These are phyloP conservation scores for Rhizopus sp. DNA, from an alignment of 371 early-diverging fungal species.

Conservation along the genomic window DNA sequence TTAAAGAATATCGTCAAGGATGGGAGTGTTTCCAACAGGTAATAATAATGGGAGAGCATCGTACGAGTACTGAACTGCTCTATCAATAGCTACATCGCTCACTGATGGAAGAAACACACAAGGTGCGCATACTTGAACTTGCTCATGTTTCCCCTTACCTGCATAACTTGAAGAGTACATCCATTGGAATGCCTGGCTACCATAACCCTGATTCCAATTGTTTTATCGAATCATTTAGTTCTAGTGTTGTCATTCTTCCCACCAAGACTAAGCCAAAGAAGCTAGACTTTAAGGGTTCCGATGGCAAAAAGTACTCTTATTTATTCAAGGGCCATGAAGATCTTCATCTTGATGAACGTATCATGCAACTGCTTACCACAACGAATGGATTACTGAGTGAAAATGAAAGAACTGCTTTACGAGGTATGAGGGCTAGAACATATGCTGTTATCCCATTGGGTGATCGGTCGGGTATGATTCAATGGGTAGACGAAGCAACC, in stretches of 20 bases:
- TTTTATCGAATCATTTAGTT: slow-evolving; percentile 62
- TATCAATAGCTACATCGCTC: slow-evolving; percentile 43
- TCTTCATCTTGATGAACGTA: slow-evolving; percentile 88
- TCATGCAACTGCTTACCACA: slow-evolving; percentile 81
- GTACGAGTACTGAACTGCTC: neutral
- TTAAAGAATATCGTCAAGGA: slow-evolving; percentile 54
- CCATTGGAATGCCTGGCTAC: slow-evolving; percentile 72
- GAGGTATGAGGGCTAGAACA: slow-evolving; percentile 67
- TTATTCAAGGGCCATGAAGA: slow-evolving; percentile 93
- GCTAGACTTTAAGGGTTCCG: slow-evolving; percentile 68
- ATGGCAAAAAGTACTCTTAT: slow-evolving; percentile 79
- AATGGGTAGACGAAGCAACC: slow-evolving; percentile 91
- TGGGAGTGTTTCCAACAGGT: slow-evolving; percentile 67
- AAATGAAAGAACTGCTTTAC: slow-evolving; percentile 44
- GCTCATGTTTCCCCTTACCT: slow-evolving; percentile 69
- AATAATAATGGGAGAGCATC: slow-evolving; percentile 46
- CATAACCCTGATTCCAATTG: slow-evolving; percentile 25
- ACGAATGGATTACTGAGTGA: slow-evolving; percentile 71
- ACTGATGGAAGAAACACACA: slow-evolving; percentile 62
- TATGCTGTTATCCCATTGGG: slow-evolving; percentile 97
- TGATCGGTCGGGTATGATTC: slow-evolving; percentile 93
- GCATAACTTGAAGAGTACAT: slow-evolving; percentile 45
- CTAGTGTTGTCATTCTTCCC: slow-evolving; percentile 65
- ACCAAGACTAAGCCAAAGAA: slow-evolving; percentile 94
- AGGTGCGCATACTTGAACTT: slow-evolving; percentile 57